A percentile compares a stretch with the other conserved stretches of the same genome.
phyloP scores from a whole-genome alignment of 306 rosid genomes.

The Aeschynomene evenia region DNA sequence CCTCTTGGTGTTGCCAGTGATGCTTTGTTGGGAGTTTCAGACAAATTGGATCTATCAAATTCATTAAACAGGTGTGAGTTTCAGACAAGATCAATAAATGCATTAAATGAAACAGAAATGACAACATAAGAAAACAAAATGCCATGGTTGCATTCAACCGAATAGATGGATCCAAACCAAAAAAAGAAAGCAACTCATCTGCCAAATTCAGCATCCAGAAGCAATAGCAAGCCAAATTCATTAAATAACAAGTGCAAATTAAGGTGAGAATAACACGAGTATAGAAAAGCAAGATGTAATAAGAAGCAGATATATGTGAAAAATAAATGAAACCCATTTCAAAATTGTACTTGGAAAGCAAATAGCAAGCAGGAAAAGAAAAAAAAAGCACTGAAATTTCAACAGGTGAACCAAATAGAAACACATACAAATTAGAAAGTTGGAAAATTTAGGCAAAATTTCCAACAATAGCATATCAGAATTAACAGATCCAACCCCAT shows the following conservation, averaged over 20 bases:
- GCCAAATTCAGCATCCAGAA: constrained; percentile 13
- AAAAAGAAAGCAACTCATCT: constrained; percentile 6
- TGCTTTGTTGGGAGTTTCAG: constrained; percentile 66
- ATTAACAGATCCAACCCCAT: constrained; percentile 47
- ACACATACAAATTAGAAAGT: not conserved
- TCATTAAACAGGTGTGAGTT: no score
- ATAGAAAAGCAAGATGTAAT: not conserved
- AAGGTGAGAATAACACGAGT: not conserved
- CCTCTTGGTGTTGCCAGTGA: constrained; percentile 67
- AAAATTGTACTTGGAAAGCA: constrained; percentile 1
- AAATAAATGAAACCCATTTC: constrained; percentile 22
- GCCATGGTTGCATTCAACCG: not conserved
- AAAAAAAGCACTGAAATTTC: not conserved
- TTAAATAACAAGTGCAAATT: not conserved
- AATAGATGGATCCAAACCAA: constrained; percentile 37
- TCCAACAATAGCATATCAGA: constrained; percentile 1
- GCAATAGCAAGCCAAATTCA: constrained; percentile 14
- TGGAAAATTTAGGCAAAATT: not conserved
- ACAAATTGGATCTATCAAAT: constrained; percentile 61
- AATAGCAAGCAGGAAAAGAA: not conserved
- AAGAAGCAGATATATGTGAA: constrained; percentile 1
- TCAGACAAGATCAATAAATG: constrained; percentile 29
- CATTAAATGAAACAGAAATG: constrained; percentile 10
- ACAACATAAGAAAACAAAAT: constrained; percentile 24
- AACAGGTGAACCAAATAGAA: not conserved